Percentiles rank a stretch among this genome's conserved stretches.
Conservation (phyloP, 75 land plant genomes). For the Pinus taeda region DNA sequence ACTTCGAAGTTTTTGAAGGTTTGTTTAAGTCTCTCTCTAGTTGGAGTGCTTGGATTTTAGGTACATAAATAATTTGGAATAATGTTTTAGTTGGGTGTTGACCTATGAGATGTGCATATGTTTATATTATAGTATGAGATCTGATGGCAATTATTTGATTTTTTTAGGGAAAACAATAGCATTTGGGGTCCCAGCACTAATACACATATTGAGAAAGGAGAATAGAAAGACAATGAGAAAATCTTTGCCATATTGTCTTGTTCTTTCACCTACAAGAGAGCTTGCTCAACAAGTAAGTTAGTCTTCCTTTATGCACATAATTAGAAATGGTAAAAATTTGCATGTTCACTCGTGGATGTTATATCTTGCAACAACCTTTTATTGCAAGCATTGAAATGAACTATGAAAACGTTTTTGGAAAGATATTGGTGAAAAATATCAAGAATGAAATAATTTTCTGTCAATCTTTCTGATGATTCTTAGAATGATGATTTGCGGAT, state of each 20-base stretch:
- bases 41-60: neutral
- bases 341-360: neutral
- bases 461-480: neutral
- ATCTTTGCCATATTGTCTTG: slow-evolving; percentile 66
- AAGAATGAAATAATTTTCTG: neutral
- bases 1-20: neutral
- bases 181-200: slow-evolving; percentile 90
- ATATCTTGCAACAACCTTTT: neutral
- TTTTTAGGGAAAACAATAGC: slow-evolving; percentile 84
- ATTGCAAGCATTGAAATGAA: neutral
- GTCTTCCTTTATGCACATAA: neutral
- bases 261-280: slow-evolving; percentile 92
- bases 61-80: neutral
- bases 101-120: neutral
- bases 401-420: neutral
- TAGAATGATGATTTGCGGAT: no score
- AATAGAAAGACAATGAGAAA: slow-evolving; percentile 29
- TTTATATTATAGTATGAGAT: neutral
- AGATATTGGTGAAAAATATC: neutral
- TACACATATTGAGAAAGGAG: slow-evolving; percentile 67
- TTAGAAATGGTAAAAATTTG: neutral
- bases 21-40: neutral
- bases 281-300: slow-evolving; percentile 79
- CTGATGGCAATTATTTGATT: neutral
- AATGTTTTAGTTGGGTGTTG: neutral